phyloP scores from a whole-genome alignment of 108 stramenopile genomes.

The Fragilariopsis cylindrus region DNA sequence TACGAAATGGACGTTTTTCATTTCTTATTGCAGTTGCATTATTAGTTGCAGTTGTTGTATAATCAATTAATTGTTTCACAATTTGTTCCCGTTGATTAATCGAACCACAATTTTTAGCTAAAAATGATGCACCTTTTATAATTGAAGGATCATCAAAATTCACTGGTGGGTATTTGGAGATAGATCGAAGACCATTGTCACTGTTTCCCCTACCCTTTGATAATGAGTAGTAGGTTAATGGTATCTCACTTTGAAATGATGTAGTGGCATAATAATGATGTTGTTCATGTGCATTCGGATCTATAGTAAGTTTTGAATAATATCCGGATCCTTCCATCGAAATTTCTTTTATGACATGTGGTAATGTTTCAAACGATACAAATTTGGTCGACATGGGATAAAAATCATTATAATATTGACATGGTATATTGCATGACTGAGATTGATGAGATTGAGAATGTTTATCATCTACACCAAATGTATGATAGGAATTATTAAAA shows the following conservation, averaged over 20 bases:
- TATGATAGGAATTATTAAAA: background rate
- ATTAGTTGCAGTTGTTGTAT: background rate
- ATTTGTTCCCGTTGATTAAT: constrained; percentile 55
- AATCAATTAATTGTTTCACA: constrained; percentile 37
- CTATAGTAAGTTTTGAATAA: background rate
- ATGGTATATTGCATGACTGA: background rate
- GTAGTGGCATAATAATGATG: too few species aligned
- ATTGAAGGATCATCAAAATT: too few species aligned
- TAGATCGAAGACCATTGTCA: too few species aligned
- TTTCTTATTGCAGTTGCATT: background rate
- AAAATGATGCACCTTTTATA: constrained; percentile 60
- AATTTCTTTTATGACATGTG: background rate
- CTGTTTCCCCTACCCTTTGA: too few species aligned
- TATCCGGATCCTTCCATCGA: constrained; percentile 5
- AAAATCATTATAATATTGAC: background rate
- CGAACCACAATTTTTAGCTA: constrained; percentile 61
- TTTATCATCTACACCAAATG: too few species aligned
- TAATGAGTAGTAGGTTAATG: too few species aligned
- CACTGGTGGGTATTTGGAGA: too few species aligned
- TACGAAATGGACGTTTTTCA: constrained; percentile 30
- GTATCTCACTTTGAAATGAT: too few species aligned
- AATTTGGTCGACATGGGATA: background rate
- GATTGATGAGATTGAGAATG: background rate
- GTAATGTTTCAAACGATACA: background rate
- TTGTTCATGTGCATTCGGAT: too few species aligned